Conservation (phyloP, 176 grass and related monocot genomes). For the Musa troglodytarum region DNA sequence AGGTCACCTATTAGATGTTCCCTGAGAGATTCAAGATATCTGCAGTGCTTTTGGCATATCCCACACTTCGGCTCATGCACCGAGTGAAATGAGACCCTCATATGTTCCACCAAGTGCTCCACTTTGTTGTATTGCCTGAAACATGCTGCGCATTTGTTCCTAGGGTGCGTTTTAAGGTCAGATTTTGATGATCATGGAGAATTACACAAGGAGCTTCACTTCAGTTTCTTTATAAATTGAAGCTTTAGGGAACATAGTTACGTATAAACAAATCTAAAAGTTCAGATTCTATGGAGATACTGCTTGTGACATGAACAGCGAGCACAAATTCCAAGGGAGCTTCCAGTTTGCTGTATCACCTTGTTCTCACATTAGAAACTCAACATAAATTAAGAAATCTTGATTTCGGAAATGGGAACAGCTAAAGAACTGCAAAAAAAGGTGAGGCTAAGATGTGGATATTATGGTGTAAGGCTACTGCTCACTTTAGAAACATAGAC, state of each 20-base stretch:
- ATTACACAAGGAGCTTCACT: background rate
- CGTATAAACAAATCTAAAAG: too few relatives aligned
- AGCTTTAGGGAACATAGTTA: too few relatives aligned
- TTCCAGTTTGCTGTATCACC: too few relatives aligned
- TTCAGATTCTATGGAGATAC: too few relatives aligned
- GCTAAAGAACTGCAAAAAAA: too few relatives aligned
- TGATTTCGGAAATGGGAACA: too few relatives aligned
- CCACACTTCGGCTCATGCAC: conserved; percentile 76
- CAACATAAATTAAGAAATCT: background rate
- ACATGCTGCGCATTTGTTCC: conserved; percentile 93
- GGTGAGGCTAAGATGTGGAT: too few relatives aligned
- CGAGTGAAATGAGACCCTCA: conserved; percentile 77
- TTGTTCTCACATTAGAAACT: background rate
- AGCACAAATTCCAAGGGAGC: too few relatives aligned
- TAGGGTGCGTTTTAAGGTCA: background rate
- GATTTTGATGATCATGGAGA: background rate
- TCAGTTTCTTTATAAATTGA: too few relatives aligned
- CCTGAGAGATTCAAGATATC: conserved; percentile 78
- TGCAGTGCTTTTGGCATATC: conserved; percentile 75
- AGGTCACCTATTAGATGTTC: conserved; percentile 76
- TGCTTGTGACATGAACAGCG: too few relatives aligned
- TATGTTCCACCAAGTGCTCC: conserved; percentile 89
- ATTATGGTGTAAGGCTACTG: too few relatives aligned
- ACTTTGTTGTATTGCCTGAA: conserved; percentile 84
- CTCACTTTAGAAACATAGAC: too few relatives aligned